These are phyloP conservation scores for Mimosa bimucronata DNA, from an alignment of 306 rosid species.

Conservation along the genomic window DNA sequence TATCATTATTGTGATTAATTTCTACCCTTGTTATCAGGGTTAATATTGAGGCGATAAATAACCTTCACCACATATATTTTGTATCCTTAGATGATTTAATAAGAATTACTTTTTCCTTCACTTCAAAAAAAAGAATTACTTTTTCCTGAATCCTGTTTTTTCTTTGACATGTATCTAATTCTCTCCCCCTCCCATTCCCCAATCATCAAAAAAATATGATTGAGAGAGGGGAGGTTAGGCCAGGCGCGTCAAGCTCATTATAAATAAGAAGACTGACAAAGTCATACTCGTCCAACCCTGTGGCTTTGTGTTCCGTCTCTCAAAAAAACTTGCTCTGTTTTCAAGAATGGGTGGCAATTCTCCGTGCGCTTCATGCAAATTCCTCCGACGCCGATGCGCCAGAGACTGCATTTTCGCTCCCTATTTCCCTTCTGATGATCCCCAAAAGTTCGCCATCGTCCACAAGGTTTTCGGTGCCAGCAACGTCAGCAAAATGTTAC, in stretches of 20 bases:
- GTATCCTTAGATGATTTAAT: no score
- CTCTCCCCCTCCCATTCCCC: no score
- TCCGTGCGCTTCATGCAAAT: slow-evolving; percentile 98
- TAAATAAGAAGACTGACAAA: slow-evolving; percentile 37
- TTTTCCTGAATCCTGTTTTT: no score
- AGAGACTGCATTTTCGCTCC: slow-evolving; percentile 90
- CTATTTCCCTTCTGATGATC: slow-evolving; percentile 85
- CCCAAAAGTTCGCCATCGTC: slow-evolving; percentile 86
- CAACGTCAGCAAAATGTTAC: slow-evolving; percentile 94
- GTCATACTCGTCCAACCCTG: slow-evolving; percentile 22
- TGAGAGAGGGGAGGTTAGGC: slow-evolving; percentile 4
- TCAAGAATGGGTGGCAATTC: slow-evolving; percentile 63
- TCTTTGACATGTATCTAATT: no score
- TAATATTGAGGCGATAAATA: no score
- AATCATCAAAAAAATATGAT: neutral
- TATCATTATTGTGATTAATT: no score
- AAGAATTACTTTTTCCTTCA: no score
- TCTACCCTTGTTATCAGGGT: no score
- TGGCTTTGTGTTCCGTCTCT: neutral
- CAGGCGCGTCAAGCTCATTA: slow-evolving; percentile 31
- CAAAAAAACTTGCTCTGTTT: neutral
- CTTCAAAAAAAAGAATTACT: no score
- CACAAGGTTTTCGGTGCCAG: slow-evolving; percentile 99
- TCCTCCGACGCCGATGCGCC: slow-evolving; percentile 85
- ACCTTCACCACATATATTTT: no score